Conservation (phyloP, 192 early-diverging fungal genomes). For the Mortierella alpina region DNA sequence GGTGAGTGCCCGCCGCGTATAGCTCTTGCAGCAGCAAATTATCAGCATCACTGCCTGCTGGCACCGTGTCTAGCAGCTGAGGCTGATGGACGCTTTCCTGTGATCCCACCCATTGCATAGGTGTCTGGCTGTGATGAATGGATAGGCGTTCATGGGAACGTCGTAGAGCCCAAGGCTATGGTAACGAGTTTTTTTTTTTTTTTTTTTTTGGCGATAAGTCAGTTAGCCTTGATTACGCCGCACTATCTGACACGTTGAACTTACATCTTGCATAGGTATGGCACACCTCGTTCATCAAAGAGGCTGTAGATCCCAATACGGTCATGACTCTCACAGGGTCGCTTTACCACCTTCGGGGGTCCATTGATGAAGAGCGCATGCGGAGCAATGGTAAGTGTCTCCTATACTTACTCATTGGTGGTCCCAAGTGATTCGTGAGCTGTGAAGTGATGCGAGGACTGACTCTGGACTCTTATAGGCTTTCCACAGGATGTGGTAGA, state of each 20-base stretch:
- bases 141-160: conserved; percentile 5
- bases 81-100: too few species aligned
- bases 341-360: conserved; percentile 3
- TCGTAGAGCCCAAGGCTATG: conserved; percentile 7
- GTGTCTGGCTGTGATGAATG: background rate
- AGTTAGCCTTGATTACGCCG: background rate
- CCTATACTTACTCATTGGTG: background rate
- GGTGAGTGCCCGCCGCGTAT: background rate
- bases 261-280: conserved; percentile 1
- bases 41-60: too few species aligned
- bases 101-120: background rate
- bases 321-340: conserved; percentile 12
- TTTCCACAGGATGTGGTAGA: conserved; percentile 12
- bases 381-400: conserved; percentile 10
- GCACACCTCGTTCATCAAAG: conserved; percentile 15
- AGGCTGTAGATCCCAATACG: background rate
- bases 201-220: too few species aligned
- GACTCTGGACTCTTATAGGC: background rate
- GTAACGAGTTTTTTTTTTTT: background rate
- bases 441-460: background rate
- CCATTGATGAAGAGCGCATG: conserved; percentile 15
- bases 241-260: background rate
- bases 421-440: background rate
- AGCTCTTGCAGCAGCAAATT: background rate
- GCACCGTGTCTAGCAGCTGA: too few species aligned